These are phyloP conservation scores for Cyberlindnera maclurae DNA, from an alignment of 805 yeast species.

Conservation along the genomic window DNA sequence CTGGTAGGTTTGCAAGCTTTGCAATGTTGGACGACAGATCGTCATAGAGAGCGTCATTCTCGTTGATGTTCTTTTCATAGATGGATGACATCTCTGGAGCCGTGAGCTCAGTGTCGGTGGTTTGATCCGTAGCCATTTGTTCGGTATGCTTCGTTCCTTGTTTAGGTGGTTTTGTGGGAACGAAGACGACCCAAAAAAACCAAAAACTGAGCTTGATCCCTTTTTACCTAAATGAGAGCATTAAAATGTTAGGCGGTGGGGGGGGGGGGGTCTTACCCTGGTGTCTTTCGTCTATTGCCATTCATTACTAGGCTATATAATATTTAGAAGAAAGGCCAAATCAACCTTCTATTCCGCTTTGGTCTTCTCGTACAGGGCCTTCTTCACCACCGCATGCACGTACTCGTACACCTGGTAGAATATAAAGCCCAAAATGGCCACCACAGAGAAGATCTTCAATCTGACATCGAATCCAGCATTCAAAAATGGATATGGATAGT, in stretches of 20 bases:
- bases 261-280: no score
- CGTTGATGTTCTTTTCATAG: conserved; percentile 9
- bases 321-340: no score
- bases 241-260: no score
- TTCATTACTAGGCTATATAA: no score
- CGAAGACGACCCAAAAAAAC: no score
- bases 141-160: conserved; percentile 3
- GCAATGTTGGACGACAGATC: conserved; percentile 11
- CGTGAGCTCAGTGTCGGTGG: conserved; percentile 5
- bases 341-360: conserved; percentile 2
- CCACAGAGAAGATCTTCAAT: conserved; percentile 39
- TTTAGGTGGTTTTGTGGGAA: background rate
- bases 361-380: conserved; percentile 3
- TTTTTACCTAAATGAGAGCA: no score
- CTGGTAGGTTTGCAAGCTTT: conserved; percentile 4
- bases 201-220: no score
- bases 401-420: conserved; percentile 25
- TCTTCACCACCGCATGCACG: conserved; percentile 18
- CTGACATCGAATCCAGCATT: conserved; percentile 42
- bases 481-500: conserved; percentile 64
- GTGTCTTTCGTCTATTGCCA: no score
- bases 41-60: conserved; percentile 12
- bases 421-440: conserved; percentile 32
- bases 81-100: conserved; percentile 13
- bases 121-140: conserved; percentile 6